Conservation (phyloP, 2,329 filamentous ascomycete genomes). For the Ophiostoma pallidulum region DNA sequence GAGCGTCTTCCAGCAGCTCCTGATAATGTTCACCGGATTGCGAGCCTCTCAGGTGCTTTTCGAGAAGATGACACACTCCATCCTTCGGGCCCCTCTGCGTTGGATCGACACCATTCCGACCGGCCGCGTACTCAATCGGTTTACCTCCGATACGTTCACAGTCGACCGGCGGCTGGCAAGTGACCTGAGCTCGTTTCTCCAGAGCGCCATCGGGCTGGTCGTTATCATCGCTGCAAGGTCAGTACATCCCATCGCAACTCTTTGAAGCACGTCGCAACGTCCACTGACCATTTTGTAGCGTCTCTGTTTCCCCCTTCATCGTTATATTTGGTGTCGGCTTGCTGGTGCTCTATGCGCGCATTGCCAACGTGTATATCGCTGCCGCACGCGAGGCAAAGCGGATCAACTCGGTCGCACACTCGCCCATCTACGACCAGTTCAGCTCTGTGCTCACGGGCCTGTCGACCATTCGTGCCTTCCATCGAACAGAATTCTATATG, state of each 20-base stretch:
- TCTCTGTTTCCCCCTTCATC: constrained; percentile 27
- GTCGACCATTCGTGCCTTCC: constrained; percentile 33
- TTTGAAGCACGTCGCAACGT: background rate
- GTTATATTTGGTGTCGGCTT: constrained; percentile 28
- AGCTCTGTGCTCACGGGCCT: constrained; percentile 31
- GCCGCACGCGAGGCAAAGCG: constrained; percentile 32
- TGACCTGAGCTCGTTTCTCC: constrained; percentile 23
- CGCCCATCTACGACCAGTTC: constrained; percentile 34
- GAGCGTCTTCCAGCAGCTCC: constrained; percentile 18
- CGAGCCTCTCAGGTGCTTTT: constrained; percentile 24
- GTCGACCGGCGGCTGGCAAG: constrained; percentile 27
- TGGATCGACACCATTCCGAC: constrained; percentile 32
- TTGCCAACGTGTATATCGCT: constrained; percentile 28
- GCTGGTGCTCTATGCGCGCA: constrained; percentile 25
- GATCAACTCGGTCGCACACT: constrained; percentile 32
- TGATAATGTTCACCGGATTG: constrained; percentile 24
- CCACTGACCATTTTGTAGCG: constrained; percentile 9
- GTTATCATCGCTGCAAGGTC: constrained; percentile 29
- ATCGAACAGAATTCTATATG: constrained; percentile 28
- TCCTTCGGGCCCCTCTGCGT: constrained; percentile 31
- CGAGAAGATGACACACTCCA: constrained; percentile 25
- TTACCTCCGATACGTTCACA: constrained; percentile 30
- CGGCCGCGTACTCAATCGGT: constrained; percentile 35
- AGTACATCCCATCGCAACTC: background rate
- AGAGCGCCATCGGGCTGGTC: constrained; percentile 22